Percentiles rank a stretch among this genome's conserved stretches.
Evolutionary conservation across 2,329 filamentous ascomycete species (phyloP).

Genomic region (Colletotrichum theobromicola): DNA sequence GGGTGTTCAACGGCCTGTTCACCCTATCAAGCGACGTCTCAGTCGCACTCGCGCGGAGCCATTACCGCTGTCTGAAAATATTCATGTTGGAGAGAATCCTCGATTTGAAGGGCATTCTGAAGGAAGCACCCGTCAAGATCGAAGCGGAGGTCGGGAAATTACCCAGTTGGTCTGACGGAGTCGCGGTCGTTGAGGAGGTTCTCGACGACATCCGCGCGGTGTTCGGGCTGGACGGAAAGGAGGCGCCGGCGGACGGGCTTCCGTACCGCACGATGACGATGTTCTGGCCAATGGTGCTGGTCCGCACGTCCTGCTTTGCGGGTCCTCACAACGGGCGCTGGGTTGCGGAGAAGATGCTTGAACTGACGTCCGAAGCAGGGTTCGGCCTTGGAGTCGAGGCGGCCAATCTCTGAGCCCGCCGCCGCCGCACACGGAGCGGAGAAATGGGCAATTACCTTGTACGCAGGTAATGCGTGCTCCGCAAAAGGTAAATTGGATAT

Average conservation of each 20-base stretch:
- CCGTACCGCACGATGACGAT: constrained; percentile 15
- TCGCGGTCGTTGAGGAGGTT: not conserved
- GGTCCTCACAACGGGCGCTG: not conserved
- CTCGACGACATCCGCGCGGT: constrained; percentile 6
- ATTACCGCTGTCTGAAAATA: not conserved
- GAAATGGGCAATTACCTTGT: not conserved
- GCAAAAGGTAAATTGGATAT: not conserved
- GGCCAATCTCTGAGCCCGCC: not conserved
- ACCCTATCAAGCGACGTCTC: not conserved
- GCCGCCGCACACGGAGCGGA: not conserved
- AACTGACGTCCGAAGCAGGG: constrained; percentile 3
- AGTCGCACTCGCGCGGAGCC: not conserved
- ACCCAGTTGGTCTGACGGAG: not conserved
- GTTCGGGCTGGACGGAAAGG: constrained; percentile 8
- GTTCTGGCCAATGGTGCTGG: constrained; percentile 15
- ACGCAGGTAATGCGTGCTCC: too few species aligned
- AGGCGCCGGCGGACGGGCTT: not conserved
- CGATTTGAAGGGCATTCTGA: not conserved
- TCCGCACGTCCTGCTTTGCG: constrained; percentile 4
- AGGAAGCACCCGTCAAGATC: not conserved
- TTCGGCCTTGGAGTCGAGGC: constrained; percentile 5
- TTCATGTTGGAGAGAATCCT: not conserved
- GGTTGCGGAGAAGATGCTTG: constrained; percentile 9
- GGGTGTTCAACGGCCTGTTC: constrained; percentile 2
- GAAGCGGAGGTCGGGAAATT: not conserved